phyloP scores from a whole-genome alignment of 2,329 filamentous ascomycete genomes.

The Monilinia aucupariae region DNA sequence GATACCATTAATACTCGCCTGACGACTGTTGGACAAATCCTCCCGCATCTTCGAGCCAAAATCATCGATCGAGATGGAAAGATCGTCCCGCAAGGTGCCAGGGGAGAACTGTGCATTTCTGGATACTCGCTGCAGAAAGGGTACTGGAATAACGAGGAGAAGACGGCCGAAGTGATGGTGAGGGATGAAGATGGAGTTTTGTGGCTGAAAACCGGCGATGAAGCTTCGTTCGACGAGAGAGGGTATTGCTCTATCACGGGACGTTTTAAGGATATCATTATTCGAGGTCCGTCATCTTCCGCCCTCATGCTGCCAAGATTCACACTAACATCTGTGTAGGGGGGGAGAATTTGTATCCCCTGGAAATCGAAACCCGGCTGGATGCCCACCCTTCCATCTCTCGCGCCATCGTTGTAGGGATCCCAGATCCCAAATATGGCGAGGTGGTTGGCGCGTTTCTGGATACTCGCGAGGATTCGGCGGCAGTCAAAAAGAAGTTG shows the following conservation, averaged over 20 bases:
- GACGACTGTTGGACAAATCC: conserved; percentile 67
- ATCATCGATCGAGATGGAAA: conserved; percentile 52
- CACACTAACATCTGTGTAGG: conserved; percentile 21
- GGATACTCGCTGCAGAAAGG: conserved; percentile 56
- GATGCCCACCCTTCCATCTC: conserved; percentile 49
- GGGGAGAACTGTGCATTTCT: conserved; percentile 39
- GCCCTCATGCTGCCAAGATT: neutral
- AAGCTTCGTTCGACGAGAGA: conserved; percentile 45
- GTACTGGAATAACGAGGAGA: conserved; percentile 53
- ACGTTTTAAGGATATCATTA: conserved; percentile 66
- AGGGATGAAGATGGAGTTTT: conserved; percentile 28
- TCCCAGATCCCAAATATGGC: conserved; percentile 59
- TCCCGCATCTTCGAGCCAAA: conserved; percentile 73
- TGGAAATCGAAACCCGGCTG: conserved; percentile 65
- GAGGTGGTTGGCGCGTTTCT: conserved; percentile 63
- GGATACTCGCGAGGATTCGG: conserved; percentile 48
- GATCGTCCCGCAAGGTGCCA: conserved; percentile 54
- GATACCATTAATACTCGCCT: conserved; percentile 63
- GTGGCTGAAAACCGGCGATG: conserved; percentile 52
- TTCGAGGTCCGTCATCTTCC: conserved; percentile 44
- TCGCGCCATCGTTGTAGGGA: conserved; percentile 57
- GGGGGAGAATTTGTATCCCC: conserved; percentile 55
- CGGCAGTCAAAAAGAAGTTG: conserved; percentile 58
- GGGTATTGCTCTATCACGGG: conserved; percentile 53
- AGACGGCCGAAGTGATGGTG: conserved; percentile 25